phyloP scores from a whole-genome alignment of 352 stramenopile genomes.

The Poterioochromonas sp. region DNA sequence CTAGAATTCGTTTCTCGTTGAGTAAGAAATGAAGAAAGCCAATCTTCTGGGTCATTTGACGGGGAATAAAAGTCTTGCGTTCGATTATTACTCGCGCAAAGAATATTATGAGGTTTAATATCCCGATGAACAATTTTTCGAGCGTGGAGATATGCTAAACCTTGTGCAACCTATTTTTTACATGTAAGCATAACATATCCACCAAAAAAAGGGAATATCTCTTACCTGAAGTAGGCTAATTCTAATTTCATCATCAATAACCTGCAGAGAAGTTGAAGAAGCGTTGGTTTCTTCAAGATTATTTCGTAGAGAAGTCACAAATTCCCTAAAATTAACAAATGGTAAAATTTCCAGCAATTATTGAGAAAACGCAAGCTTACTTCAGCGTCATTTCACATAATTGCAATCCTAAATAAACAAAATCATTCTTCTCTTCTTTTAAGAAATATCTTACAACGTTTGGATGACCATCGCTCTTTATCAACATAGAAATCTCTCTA shows the following conservation, averaged over 20 bases:
- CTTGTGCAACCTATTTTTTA: conserved; percentile 61
- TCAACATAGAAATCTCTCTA: conserved; percentile 68
- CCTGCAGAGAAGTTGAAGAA: neutral
- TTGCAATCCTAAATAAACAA: conserved; percentile 70
- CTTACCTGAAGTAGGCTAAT: too few relatives aligned
- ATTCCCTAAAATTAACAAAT: neutral
- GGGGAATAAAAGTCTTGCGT: too few relatives aligned
- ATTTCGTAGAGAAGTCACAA: neutral
- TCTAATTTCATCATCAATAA: neutral
- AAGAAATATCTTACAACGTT: conserved; percentile 72
- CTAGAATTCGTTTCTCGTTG: neutral
- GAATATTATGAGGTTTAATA: conserved; percentile 56
- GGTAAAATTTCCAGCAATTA: neutral
- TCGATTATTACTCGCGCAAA: conserved; percentile 11
- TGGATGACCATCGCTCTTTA: conserved; percentile 65
- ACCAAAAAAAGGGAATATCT: too few relatives aligned
- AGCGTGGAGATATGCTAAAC: conserved; percentile 62
- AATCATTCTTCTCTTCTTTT: conserved; percentile 63
- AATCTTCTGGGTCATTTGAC: too few relatives aligned
- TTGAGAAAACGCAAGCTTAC: neutral
- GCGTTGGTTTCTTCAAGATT: neutral
- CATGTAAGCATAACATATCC: too few relatives aligned
- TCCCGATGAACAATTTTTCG: conserved; percentile 63
- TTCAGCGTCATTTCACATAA: conserved; percentile 41
- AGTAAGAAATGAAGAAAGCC: neutral